Conservation (phyloP, 805 yeast genomes). For the Blastobotrys mokoenaii region DNA sequence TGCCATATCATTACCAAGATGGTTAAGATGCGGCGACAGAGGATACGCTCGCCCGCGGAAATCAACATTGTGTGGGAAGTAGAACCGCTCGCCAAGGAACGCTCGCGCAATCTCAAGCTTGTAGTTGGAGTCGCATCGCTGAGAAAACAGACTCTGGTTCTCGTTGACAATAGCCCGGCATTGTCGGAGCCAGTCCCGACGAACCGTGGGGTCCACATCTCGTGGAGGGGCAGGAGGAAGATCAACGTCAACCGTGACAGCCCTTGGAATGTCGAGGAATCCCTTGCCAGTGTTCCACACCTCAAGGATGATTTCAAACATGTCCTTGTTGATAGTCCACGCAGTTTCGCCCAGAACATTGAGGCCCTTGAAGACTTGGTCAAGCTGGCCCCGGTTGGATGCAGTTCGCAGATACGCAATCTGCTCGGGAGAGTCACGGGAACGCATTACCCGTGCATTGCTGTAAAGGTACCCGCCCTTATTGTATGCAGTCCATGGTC, state of each 20-base stretch:
- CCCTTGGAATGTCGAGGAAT: conserved; percentile 66
- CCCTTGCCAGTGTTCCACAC: conserved; percentile 83
- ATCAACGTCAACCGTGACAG: conserved; percentile 34
- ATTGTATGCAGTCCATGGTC: conserved; percentile 75
- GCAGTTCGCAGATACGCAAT: conserved; percentile 83
- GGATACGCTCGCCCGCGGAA: conserved; percentile 63
- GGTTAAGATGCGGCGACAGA: conserved; percentile 53
- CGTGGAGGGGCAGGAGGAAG: conserved; percentile 52
- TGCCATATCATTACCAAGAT: conserved; percentile 52
- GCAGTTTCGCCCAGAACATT: conserved; percentile 81
- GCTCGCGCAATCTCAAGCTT: conserved; percentile 94
- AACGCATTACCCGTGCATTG: conserved; percentile 57
- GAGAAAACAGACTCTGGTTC: conserved; percentile 64
- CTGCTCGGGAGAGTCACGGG: conserved; percentile 83
- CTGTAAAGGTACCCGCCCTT: conserved; percentile 78
- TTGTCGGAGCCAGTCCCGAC: conserved; percentile 58
- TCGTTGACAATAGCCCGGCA: conserved; percentile 52
- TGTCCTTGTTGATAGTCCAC: conserved; percentile 79
- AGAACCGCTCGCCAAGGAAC: conserved; percentile 55
- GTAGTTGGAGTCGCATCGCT: conserved; percentile 89
- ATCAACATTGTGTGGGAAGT: conserved; percentile 56
- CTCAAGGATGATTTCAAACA: conserved; percentile 60
- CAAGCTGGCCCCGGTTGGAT: conserved; percentile 55
- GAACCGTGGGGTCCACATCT: conserved; percentile 63
- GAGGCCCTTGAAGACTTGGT: conserved; percentile 65